Evolutionary conservation across 108 stramenopile species (phyloP), one percentile per base, ranked within the genome.

Genomic region (Pseudonitzschia delicatissima): DNA sequence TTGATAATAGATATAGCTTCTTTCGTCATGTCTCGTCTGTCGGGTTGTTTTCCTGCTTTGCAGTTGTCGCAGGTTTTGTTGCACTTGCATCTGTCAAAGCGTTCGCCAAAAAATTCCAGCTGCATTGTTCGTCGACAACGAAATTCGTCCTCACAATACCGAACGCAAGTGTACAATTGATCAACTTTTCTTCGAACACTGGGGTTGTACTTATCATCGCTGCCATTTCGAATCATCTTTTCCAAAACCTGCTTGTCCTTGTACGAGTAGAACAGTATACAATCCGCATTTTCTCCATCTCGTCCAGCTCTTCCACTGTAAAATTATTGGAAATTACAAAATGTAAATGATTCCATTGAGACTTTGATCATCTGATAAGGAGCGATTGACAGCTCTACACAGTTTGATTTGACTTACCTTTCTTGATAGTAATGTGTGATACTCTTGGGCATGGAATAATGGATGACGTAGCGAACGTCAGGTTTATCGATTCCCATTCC

Each of bases 371-470:
- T n/a, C n/a, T n/a, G n/a, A n/a, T n/a, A n/a, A n/a, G n/a, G n/a
- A n/a, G n/a, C n/a, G n/a, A n/a, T n/a, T n/a, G n/a, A n/a, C n/a
- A n/a, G n/a, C n/a, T n/a, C n/a, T n/a, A n/a, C n/a, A n/a, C n/a
- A n/a, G n/a, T n/a, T 39, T 11, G 6, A 49, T 0, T 17, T 17
- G 21, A 33, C 53, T 3, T 61, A 61, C 60, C 84, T 85, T 76
- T 98, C 96, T 77, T 96, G 96, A 64, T 94, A 96, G 88, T 98
- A 97, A 75, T 99, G 96, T 17, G 98, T 98, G 21, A 99, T 90
- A 6, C 90, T 88, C 79, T 99, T 99, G 52, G 98, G 98, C 92
- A 98, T 95, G 31, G 91, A 87, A 79, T 86, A 94, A 69, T 99
- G 99, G 55, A 99, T 94, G 21, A 99, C 99, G 69, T 96, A 99